Base-by-base conservation (phyloP, 1,284 basidiomycete species). In the Cystobasidiaceae sp. region DNA sequence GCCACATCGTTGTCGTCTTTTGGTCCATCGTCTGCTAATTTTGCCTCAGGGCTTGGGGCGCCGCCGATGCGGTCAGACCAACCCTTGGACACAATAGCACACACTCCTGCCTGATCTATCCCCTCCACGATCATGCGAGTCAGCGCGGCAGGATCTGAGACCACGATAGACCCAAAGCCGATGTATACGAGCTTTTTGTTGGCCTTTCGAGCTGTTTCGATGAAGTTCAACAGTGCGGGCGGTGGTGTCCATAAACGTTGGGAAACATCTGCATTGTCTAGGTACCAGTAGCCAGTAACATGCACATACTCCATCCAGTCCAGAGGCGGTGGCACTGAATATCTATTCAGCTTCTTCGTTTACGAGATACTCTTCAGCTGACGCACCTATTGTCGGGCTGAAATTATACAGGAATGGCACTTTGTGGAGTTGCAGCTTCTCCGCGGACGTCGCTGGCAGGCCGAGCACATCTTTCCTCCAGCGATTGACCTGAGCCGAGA, bases 251-350 rank as follows among this genome's bases (percentile, higher is more conserved):
- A 97, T 77, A 90, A 89, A 43, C 66, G 65, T 7, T 73, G 71
- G 65, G 86, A 85, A 52, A 90, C 89, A 69, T 93, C 89, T 1
- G 92, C 89, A 69, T 92, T 89, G 68, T 93, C 85, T 50, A 96
- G 81, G 82, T 92, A 93, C 93, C 93, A 97, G 77, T 94, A 96
- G 5, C 92, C 93, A 57, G 92, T 94, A 0, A 97, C 86, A 57
- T 90, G 87, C 68, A 97, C 96, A 90, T 93, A 97, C 76, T 97
- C 94, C 6, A 91, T 90, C 94, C 94, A 98, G 76, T 98, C 94
- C 59, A 96, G 78, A 4, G 93, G 93, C 21, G 86, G 88, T 7
- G 92, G 92, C 9, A 94, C 89, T 46, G 45, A 30, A 41, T 30
- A 7, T 15, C 21, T 21, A 33, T 27, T 30, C 17, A 51, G 4